Conservation (phyloP, 108 stramenopile genomes). For the Aurantiochytrium sp. region DNA sequence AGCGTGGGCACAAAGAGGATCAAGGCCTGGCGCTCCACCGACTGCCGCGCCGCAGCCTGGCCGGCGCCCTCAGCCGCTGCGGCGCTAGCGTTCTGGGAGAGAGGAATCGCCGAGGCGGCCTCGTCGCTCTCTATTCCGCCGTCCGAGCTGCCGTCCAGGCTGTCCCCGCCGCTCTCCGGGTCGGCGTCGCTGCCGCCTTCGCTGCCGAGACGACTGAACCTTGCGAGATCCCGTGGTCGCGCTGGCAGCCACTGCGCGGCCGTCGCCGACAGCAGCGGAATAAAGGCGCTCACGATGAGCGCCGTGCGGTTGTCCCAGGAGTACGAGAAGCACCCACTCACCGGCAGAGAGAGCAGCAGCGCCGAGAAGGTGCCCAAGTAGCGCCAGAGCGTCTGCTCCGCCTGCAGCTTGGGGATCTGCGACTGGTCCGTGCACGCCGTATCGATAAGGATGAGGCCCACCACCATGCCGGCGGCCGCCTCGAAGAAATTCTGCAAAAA, state of each 20-base stretch:
- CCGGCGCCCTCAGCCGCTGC: not conserved
- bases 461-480: conserved; percentile 1
- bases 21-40: not conserved
- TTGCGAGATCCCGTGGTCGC: no score
- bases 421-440: not conserved
- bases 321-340: conserved; percentile 15
- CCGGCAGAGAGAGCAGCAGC: not conserved
- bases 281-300: not conserved
- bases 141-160: no score
- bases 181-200: no score
- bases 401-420: not conserved
- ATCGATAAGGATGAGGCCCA: not conserved
- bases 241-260: not conserved
- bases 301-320: not conserved
- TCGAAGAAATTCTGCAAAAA: conserved; percentile 23
- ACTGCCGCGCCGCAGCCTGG: not conserved
- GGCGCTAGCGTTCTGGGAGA: no score
- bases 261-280: not conserved
- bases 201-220: no score
- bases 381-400: conserved; percentile 21
- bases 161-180: not conserved
- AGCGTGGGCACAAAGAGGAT: not conserved
- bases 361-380: not conserved
- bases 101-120: no score
- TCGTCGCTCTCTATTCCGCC: no score